Base-by-base conservation (phyloP, 139 green algal genomes). In the Asterochloris erici region DNA sequence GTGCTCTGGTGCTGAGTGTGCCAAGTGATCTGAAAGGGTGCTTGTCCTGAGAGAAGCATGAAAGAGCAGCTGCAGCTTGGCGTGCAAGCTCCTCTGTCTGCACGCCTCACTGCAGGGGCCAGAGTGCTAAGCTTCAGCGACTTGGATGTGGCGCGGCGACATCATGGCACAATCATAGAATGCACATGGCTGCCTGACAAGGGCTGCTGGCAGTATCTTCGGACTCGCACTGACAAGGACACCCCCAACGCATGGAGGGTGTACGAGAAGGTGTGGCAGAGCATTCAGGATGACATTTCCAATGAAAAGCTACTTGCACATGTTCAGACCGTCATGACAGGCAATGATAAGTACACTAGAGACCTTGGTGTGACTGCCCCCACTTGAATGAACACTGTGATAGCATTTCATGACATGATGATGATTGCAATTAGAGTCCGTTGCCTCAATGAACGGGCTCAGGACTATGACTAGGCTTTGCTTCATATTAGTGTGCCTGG, bases 181-280 rank as follows among this genome's bases (percentile, higher is more conserved):
- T 98, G 95, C 89, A 85, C 85, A 28, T 97, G 87, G 73, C 87
- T 95, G 73, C 26, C 73, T 12, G 85, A 93, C 61, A 68, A 69
- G 24, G 68, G 85, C 14, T 17, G 73, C 14, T 98, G 95, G 95
- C 17, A 68, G 24, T 98, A 91, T 90, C 93, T 98, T 91, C 82
- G 95, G 0, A 89, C 92, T n/a, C 88, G 95, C 62, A 81, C 74
- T 15, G 95, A 98, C 91, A 98, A 98, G 89, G 79, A 90, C 23
- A 86, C 79, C 0, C 91, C 95, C 81, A 98, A 98, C 83, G 93
- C 90, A 14, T 87, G 83, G 74, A 78, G 79, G 71, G 94, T 97
- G 19, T 97, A 92, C 81, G 86, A 95, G 71, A 94, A 92, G 69
- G 91, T 87, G 16, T 73, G 79, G 64, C 47, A 81, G 60, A 81